A percentile compares a stretch with the other conserved stretches of the same genome.
Conservation (phyloP, 129 eudicot species). For the Lactuca sativa region DNA sequence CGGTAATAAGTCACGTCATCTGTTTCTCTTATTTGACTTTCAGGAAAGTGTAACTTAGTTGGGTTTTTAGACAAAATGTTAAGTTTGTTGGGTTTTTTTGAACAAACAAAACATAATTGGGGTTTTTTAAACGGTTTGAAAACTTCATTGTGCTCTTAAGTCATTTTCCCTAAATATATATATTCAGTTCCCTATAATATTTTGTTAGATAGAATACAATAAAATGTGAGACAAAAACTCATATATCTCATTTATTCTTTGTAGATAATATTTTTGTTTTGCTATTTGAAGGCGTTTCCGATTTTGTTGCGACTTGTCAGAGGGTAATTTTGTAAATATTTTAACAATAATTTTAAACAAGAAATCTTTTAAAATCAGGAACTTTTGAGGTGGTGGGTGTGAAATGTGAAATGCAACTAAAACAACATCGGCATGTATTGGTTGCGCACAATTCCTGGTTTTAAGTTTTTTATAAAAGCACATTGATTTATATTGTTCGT, state of each 20-base stretch:
- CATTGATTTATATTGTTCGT: neutral
- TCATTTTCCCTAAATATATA: too few relatives aligned
- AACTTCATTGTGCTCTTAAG: too few relatives aligned
- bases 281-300: neutral
- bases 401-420: neutral
- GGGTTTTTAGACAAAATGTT: too few relatives aligned
- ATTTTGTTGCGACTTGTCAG: neutral
- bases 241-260: neutral
- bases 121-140: too few relatives aligned
- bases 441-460: constrained; percentile 1
- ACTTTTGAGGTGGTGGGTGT: neutral
- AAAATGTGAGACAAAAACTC: neutral
- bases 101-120: too few relatives aligned
- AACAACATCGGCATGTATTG: neutral
- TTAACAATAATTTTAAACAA: neutral
- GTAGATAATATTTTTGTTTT: neutral
- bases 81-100: too few relatives aligned
- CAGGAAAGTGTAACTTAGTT: too few relatives aligned
- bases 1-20: too few relatives aligned
- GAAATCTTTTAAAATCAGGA: neutral
- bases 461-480: neutral
- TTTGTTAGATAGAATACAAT: neutral
- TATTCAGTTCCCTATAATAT: neutral
- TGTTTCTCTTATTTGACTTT: too few relatives aligned
- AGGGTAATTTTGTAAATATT: neutral